Base-by-base conservation (phyloP, 495 filamentous ascomycete species). In the Penicillium soppii region DNA sequence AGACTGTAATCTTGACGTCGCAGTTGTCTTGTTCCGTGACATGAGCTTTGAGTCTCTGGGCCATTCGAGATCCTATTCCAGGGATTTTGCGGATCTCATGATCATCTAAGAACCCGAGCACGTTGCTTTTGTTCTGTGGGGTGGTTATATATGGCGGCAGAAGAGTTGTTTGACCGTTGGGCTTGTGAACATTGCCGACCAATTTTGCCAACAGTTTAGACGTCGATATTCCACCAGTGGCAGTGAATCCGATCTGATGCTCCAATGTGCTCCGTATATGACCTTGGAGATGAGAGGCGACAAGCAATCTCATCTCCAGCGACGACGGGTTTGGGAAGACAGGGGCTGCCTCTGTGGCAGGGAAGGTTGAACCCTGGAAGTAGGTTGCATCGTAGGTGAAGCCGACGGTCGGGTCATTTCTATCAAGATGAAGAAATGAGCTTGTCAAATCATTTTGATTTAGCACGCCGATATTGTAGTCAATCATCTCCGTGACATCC, bases 141-240 rank as follows among this genome's bases (percentile, higher is more conserved):
- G 56, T 30, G 8, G 54, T 13, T 17, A 67, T 65, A 43, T 82
- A 82, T 2, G 86, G 83, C 9, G 85, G 81, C 5, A 95, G 68
- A 3, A 97, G 81, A 5, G 88, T 87, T 0, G 92, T 96, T 62
- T 95, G 92, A 45, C 81, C 84, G 39, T 86, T 84, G 0, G 92
- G 92, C 68, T 96, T 96, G 62, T 96, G 82, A 35, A 86, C 69
- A 70, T 82, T 90, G 16, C 92, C 92, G 20, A 84, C 89, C 22
- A 97, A 73, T 63, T 97, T 97, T 25, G 88, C 83, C 22, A 92
- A 75, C 2, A 91, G 61, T 65, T 96, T 96, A 40, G 84, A 90
- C 4, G 89, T 95, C 2, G 90, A 84, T 3, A 96, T 83, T 8
- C 92, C 92, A n/a, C 88, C 90, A 1, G 91, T 89, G 30, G 84